phyloP scores from a whole-genome alignment of 768 basidiomycete species.

The Omphalotus guepiniiformis region DNA sequence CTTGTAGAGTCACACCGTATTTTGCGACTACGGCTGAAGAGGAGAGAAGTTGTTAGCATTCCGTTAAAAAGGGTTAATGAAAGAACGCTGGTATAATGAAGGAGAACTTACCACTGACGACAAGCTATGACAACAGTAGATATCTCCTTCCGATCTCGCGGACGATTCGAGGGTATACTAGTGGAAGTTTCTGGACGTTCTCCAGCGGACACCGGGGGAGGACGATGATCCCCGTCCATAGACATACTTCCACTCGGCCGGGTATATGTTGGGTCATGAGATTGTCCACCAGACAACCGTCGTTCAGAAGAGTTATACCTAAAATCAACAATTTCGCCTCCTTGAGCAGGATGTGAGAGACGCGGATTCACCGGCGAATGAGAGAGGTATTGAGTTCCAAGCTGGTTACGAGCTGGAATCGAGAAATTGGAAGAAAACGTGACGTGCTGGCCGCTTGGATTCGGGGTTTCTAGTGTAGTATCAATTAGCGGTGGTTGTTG shows the following conservation, averaged over 20 bases:
- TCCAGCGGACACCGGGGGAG: constrained; percentile 29
- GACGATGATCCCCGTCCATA: constrained; percentile 26
- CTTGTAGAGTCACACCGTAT: constrained; percentile 83
- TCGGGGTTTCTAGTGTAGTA: constrained; percentile 39
- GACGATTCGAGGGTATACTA: constrained; percentile 23
- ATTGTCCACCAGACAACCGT: constrained; percentile 40
- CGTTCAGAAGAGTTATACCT: constrained; percentile 37
- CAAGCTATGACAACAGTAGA: constrained; percentile 78
- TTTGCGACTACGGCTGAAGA: constrained; percentile 72
- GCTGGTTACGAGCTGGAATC: constrained; percentile 41
- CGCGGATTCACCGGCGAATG: constrained; percentile 38
- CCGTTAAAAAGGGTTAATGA: constrained; percentile 37
- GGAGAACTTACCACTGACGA: constrained; percentile 67
- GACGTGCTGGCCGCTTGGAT: constrained; percentile 34
- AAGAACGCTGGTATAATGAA: constrained; percentile 19
- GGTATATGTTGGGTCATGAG: constrained; percentile 42
- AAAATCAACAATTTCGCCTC: constrained; percentile 31
- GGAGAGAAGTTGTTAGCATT: constrained; percentile 30
- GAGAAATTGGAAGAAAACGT: constrained; percentile 39
- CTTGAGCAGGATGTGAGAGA: constrained; percentile 33
- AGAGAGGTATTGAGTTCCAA: constrained; percentile 38
- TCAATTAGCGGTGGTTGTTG: constrained; percentile 50
- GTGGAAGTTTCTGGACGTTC: constrained; percentile 32
- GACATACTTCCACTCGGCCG: constrained; percentile 28
- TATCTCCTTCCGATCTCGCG: constrained; percentile 49